Conservation (phyloP, 805 yeast genomes). For the Wickerhamiella occidentalis region DNA sequence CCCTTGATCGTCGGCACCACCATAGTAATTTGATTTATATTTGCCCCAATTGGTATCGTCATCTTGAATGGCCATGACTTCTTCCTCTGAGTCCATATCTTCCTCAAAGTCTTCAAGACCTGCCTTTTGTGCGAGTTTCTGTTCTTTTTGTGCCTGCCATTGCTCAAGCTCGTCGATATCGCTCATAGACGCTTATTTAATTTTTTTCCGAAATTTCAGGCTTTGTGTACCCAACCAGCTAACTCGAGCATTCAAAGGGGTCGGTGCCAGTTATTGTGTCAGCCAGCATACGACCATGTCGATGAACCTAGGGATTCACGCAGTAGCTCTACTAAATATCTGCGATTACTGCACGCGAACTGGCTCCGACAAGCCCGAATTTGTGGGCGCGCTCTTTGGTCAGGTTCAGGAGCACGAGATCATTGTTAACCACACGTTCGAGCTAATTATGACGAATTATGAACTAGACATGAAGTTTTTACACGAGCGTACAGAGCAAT, state of each 20-base stretch:
- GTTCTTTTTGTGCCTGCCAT: slow-evolving; percentile 15
- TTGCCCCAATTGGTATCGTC: slow-evolving; percentile 35
- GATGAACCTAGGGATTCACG: slow-evolving; percentile 21
- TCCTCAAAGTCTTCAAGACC: slow-evolving; percentile 16
- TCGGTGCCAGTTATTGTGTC: neutral
- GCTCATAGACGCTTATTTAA: slow-evolving; percentile 14
- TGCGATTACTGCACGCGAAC: slow-evolving; percentile 28
- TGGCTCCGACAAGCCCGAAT: slow-evolving; percentile 16
- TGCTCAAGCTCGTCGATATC: slow-evolving; percentile 17
- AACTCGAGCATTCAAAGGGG: neutral
- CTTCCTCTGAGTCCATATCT: slow-evolving; percentile 41
- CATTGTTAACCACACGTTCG: slow-evolving; percentile 27
- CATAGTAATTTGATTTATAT: slow-evolving; percentile 34
- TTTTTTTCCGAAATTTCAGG: slow-evolving; percentile 3
- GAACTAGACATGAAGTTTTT: slow-evolving; percentile 22
- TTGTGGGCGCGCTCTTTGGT: slow-evolving; percentile 28
- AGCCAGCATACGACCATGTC: slow-evolving; percentile 1
- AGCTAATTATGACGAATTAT: slow-evolving; percentile 17
- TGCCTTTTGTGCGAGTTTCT: slow-evolving; percentile 15
- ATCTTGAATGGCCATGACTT: slow-evolving; percentile 36
- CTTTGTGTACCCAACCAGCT: neutral
- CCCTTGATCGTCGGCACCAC: slow-evolving; percentile 37
- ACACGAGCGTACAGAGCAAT: slow-evolving; percentile 21
- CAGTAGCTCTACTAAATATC: slow-evolving; percentile 28
- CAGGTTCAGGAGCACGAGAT: slow-evolving; percentile 23